phyloP scores from a whole-genome alignment of 208 protist species.

The Leishmania guyanensis region DNA sequence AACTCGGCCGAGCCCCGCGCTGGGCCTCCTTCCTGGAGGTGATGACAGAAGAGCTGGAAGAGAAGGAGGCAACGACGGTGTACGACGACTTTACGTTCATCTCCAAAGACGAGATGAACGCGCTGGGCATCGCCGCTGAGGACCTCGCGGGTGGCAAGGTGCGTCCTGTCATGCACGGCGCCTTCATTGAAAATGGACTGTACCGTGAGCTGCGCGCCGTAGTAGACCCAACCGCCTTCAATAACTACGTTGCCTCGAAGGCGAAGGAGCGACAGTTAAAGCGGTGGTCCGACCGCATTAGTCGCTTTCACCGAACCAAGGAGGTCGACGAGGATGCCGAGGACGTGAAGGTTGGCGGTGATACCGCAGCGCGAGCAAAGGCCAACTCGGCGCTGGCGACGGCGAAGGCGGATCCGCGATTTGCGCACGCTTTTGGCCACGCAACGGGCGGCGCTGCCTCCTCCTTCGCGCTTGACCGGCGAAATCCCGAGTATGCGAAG shows the following conservation, averaged over 20 bases:
- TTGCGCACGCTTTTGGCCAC: constrained; percentile 65
- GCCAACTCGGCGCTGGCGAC: constrained; percentile 33
- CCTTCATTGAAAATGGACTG: constrained; percentile 95
- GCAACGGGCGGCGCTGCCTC: constrained; percentile 36
- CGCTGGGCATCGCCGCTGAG: constrained; percentile 76
- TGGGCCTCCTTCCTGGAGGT: constrained; percentile 98
- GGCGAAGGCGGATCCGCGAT: constrained; percentile 71
- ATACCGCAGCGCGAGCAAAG: constrained; percentile 1
- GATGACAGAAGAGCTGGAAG: constrained; percentile 94
- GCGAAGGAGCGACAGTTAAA: constrained; percentile 58
- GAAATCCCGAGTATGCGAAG: constrained; percentile 85
- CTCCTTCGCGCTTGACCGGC: constrained; percentile 72
- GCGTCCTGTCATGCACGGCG: constrained; percentile 98
- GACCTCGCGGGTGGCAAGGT: constrained; percentile 94
- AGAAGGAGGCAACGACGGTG: constrained; percentile 80
- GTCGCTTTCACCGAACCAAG: constrained; percentile 67
- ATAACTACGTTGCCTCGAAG: constrained; percentile 68
- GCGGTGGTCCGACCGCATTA: constrained; percentile 83
- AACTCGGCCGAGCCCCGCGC: constrained; percentile 95
- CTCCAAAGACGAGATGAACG: constrained; percentile 93
- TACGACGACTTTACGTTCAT: constrained; percentile 99
- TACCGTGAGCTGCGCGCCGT: constrained; percentile 88
- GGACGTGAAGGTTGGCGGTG: constrained; percentile 1
- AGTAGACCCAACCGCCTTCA: constrained; percentile 92
- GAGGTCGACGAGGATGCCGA: constrained; percentile 18